These are phyloP conservation scores for Cylindrotheca closterium DNA, from an alignment of 108 stramenopile species.

Conservation along the genomic window DNA sequence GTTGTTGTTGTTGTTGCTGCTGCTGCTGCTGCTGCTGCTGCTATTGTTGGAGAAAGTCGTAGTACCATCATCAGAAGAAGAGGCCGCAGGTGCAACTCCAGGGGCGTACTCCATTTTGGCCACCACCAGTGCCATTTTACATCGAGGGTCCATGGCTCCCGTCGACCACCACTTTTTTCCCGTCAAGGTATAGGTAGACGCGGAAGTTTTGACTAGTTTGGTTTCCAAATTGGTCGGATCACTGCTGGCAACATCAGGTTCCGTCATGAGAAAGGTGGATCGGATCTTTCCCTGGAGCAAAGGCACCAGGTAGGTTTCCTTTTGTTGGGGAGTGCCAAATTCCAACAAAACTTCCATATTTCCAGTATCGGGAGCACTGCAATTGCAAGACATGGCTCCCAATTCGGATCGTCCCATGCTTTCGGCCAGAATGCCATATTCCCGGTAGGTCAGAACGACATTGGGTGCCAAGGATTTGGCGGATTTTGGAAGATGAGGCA, in stretches of 20 bases:
- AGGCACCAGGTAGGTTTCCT: constrained; percentile 69
- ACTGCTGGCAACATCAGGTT: constrained; percentile 87
- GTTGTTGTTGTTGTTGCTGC: neutral
- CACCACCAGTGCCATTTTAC: constrained; percentile 86
- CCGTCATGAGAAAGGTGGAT: constrained; percentile 94
- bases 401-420: constrained; percentile 85
- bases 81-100: neutral
- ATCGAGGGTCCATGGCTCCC: constrained; percentile 91
- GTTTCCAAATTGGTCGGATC: constrained; percentile 94
- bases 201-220: constrained; percentile 33
- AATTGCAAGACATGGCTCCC: constrained; percentile 94
- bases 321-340: constrained; percentile 79
- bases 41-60: neutral
- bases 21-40: neutral
- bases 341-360: constrained; percentile 97
- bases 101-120: constrained; percentile 64
- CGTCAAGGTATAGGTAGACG: constrained; percentile 56
- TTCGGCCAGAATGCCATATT: constrained; percentile 89
- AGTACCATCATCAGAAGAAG: neutral
- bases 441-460: constrained; percentile 58
- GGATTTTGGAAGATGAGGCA: constrained; percentile 20
- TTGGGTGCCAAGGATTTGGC: constrained; percentile 33
- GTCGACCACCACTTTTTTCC: constrained; percentile 94
- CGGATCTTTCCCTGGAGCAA: constrained; percentile 83
- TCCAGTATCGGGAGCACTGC: constrained; percentile 95